Evolutionary conservation across 345 rosid species (phyloP).

Genomic region (Erodium maritimum): DNA sequence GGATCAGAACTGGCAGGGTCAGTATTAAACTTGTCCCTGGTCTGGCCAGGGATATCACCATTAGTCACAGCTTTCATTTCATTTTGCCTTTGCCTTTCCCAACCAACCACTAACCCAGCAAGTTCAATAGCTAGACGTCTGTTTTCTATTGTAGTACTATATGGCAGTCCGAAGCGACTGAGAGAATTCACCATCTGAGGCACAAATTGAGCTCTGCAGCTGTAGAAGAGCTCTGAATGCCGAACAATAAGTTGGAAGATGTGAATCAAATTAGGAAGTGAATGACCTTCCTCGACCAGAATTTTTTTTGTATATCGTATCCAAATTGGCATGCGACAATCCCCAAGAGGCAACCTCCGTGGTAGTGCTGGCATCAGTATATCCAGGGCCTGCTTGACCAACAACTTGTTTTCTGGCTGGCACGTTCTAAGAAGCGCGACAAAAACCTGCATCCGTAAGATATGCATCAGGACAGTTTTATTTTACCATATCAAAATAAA

Average conservation of each 20-base stretch:
- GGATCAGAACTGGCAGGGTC: slow-evolving; percentile 43
- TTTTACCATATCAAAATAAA: no score
- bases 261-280: slow-evolving; percentile 90
- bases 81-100: slow-evolving; percentile 98
- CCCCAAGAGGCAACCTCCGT: slow-evolving; percentile 85
- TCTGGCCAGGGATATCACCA: slow-evolving; percentile 49
- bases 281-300: slow-evolving; percentile 97
- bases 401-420: slow-evolving; percentile 93
- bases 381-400: slow-evolving; percentile 98
- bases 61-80: slow-evolving; percentile 68
- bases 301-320: slow-evolving; percentile 95
- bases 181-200: slow-evolving; percentile 99
- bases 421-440: slow-evolving; percentile 98
- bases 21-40: slow-evolving; percentile 43
- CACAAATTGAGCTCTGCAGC: slow-evolving; percentile 97
- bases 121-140: slow-evolving; percentile 98
- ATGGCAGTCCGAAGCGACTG: slow-evolving; percentile 95
- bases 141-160: slow-evolving; percentile 82
- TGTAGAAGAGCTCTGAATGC: slow-evolving; percentile 90
- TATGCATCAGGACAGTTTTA: background rate
- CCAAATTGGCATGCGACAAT: slow-evolving; percentile 99
- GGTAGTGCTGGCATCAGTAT: slow-evolving; percentile 98
- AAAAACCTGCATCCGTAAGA: slow-evolving; percentile 59
- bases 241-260: slow-evolving; percentile 97
- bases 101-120: slow-evolving; percentile 95